phyloP scores from a whole-genome alignment of 225 moss, liverwort and hornwort species.

The Neckera pumila region DNA sequence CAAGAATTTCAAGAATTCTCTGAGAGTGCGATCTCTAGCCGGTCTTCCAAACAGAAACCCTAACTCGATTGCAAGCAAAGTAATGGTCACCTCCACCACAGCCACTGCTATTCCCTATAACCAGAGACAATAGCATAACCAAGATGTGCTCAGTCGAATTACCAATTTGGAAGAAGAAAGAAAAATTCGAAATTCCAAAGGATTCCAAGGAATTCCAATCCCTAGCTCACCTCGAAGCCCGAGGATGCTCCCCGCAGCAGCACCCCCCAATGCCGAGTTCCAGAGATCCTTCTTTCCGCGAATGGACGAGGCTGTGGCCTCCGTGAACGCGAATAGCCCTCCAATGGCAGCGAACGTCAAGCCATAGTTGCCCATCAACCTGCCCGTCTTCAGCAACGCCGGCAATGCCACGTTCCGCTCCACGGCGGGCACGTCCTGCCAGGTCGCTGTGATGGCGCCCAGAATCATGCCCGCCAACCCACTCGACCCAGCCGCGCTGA shows the following conservation, averaged over 20 bases:
- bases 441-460: slow-evolving; percentile 74
- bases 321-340: slow-evolving; percentile 72
- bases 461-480: slow-evolving; percentile 52
- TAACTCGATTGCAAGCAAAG: neutral
- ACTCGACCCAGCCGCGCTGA: slow-evolving; percentile 67
- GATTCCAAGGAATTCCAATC: neutral
- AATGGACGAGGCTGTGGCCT: slow-evolving; percentile 43
- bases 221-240: slow-evolving; percentile 50
- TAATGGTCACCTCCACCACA: neutral
- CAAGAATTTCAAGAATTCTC: neutral
- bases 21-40: neutral
- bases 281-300: slow-evolving; percentile 78
- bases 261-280: slow-evolving; percentile 71
- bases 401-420: slow-evolving; percentile 75
- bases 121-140: neutral
- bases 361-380: slow-evolving; percentile 70
- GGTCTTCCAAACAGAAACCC: neutral
- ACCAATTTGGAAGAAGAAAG: neutral
- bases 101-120: neutral
- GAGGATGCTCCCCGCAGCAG: slow-evolving; percentile 71
- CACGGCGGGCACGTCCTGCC: slow-evolving; percentile 82
- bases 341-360: slow-evolving; percentile 75
- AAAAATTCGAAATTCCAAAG: neutral
- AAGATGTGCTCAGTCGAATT: neutral
- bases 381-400: slow-evolving; percentile 58